Base-by-base conservation (phyloP, 208 protist species). In the Wallacemonas sp. region DNA sequence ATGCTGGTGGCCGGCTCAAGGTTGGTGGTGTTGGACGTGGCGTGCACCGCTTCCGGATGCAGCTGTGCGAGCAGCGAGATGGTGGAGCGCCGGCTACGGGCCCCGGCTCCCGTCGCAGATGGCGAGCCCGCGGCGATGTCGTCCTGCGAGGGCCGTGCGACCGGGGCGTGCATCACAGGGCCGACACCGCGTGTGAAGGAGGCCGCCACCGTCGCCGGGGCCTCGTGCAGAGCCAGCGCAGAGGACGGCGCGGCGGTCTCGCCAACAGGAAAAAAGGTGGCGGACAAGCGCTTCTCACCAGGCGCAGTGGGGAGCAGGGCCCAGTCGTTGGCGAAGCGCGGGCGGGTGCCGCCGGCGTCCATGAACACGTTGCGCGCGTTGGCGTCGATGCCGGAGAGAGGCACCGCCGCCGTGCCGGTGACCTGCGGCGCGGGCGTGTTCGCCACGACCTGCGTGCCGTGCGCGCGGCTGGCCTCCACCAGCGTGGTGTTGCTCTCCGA, bases 1-100 rank as follows among this genome's bases (percentile, higher is more conserved):
- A 91, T 73, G 57, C 73, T 81, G 31, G 77, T 86, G 12, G 63
- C 68, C 12, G 80, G 72, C 50, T 69, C 66, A 5, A 64, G 70
- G n/a, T 62, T 38, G 0, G 67, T 23, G 1, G 54, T 50, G 10
- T 3, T 22, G 31, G 26, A 4, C 28, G n/a, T 55, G 0, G 61
- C 32, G 45, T 45, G 31, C 49, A 39, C 54, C n/a, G 38, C 4
- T n/a, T 25, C 49, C 1, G 29, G 57, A 2, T 39, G 36, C 61
- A 59, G 32, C 32, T 59, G 52, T 4, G 52, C 52, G 26, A 59
- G 52, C 52, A 59, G 36, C n/a, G 52, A 59, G 20, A 59, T 59
- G 31, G 52, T 59, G 26, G 52, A 59, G 20, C 52, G 52, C 29
- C 52, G 52, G 31, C 18, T 41, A 8, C 31, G 52, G n/a, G 32